phyloP scores from a whole-genome alignment of 176 grass and related monocot genomes.

The Ensete ventricosum region DNA sequence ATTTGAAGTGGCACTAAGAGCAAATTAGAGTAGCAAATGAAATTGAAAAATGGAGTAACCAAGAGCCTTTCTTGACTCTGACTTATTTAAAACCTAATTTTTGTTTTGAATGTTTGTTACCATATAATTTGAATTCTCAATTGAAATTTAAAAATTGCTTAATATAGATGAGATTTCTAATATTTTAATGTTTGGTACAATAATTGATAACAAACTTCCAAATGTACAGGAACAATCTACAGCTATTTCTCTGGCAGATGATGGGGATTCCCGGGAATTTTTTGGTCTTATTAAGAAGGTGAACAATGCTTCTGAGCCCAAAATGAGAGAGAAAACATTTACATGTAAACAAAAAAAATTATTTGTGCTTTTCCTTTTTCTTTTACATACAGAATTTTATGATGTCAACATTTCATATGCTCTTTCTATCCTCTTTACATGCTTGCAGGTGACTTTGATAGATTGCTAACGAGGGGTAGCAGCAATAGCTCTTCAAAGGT shows the following conservation, averaged over 20 bases:
- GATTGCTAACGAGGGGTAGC: slow-evolving; percentile 38
- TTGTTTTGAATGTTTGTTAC: no score
- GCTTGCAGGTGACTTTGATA: slow-evolving; percentile 57
- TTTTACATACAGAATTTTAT: background rate
- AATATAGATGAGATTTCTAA: background rate
- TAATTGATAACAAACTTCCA: slow-evolving; percentile 4
- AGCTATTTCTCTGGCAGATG: slow-evolving; percentile 54
- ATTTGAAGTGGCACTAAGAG: no score
- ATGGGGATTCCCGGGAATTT: slow-evolving; percentile 75
- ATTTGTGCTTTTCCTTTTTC: slow-evolving; percentile 7
- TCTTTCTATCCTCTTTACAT: slow-evolving; percentile 19
- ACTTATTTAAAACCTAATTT: no score
- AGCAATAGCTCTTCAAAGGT: slow-evolving; percentile 72
- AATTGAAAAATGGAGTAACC: no score
- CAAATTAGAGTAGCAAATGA: no score
- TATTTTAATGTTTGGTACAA: background rate
- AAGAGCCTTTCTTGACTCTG: no score
- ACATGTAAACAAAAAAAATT: slow-evolving; percentile 31
- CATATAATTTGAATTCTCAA: no score
- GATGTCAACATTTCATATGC: background rate
- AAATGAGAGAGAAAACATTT: slow-evolving; percentile 44
- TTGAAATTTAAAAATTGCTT: no score
- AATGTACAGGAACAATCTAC: slow-evolving; percentile 31
- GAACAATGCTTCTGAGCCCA: slow-evolving; percentile 69
- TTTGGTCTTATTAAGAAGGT: slow-evolving; percentile 97